Evolutionary conservation across 176 grass and related monocot species (phyloP), one percentile per base, ranked within the genome.

Genomic region (Oryza nivara): DNA sequence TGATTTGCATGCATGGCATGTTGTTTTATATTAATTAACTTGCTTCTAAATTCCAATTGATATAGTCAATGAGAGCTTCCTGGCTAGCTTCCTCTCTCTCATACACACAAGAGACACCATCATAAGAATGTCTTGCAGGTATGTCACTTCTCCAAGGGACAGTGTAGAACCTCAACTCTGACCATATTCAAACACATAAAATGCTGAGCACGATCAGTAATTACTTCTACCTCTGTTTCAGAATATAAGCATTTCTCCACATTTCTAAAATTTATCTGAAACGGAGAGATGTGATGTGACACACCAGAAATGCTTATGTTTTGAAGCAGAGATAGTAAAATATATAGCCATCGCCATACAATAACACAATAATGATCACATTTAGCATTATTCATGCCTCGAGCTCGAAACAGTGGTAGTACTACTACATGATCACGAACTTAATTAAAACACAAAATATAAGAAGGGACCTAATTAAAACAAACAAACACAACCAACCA

Each of bases 331-430:
- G 40, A 5, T 5, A 41, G 4, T 41, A 41, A 7, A 9, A 41
- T 4, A 41, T 7, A 41, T 44, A 58, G 7, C 6, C 54, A 58
- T 58, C 2, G n/a, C 54, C 54, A 58, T 56, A 58, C 19, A 58
- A n/a, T 19, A 58, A n/a, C 54, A 58, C 54, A 58, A 58, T 58
- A 58, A 17, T 14, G 5, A 49, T 56, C 47, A 69, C 66, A 13
- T 68, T n/a, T 61, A 86, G 82, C 87, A 85, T 89, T 89, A 68
- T 82, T 90, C 58, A 86, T 86, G 83, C 84, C 79, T 67, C 10
- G 22, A 86, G 40, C 40, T 41, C 40, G 83, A 86, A 86, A 78
- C 78, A 82, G 32, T 58, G 34, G 11, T 56, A 76, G 16, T 56
- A 76, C 43, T 60, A 88, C 69, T 77, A 86, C 83, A 79, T 60